Evolutionary conservation across 2,329 filamentous ascomycete genomes (phyloP), one percentile per base, ranked within the genome.

Genomic region (Graphilbum fragrans): DNA sequence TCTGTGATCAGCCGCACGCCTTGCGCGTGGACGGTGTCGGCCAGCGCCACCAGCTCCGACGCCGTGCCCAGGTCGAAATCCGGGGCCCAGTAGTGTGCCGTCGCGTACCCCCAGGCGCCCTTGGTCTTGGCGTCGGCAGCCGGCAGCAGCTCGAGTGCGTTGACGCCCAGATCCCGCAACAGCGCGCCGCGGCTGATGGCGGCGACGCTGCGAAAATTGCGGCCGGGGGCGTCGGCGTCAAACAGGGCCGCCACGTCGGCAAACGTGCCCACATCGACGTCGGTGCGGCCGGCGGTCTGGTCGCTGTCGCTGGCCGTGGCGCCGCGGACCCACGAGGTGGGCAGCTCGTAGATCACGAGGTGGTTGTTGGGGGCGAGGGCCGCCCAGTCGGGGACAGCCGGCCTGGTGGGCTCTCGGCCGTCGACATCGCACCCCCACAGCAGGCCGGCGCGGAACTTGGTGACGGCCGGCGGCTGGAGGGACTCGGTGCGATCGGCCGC

Each of bases 321-420:
- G 3, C 34, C 44, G 11, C 44, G 48, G 4, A 45, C 45, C 52
- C 51, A 54, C 1, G 48, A 50, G n/a, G 47, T 44, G 6, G 52
- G 52, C 6, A 54, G 45, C 34, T 53, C 52, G 42, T 52, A 54
- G 33, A 52, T 47, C 29, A 53, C 51, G 19, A 53, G 40, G 17
- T 50, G 46, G 42, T 53, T 52, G 49, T 54, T 54, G 21, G 45
- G 29, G 1, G 51, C 44, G 7, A 51, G 41, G 0, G 23, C 19
- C 1, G 37, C 38, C 12, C 38, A 41, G 8, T 41, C 22, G 1
- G 48, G 45, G 4, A 38, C n/a, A 1, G 34, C 2, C 1, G 43
- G 37, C 5, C 35, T 34, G 5, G 4, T 27, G 5, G 46, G 41
- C 34, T 50, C 50, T 19, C 16, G 27, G 14, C 51, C 49, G 23